Percentiles rank a stretch among this genome's conserved stretches.
These are phyloP conservation scores for Cyberlindnera meyerae DNA, from an alignment of 805 yeast species.

Conservation along the genomic window DNA sequence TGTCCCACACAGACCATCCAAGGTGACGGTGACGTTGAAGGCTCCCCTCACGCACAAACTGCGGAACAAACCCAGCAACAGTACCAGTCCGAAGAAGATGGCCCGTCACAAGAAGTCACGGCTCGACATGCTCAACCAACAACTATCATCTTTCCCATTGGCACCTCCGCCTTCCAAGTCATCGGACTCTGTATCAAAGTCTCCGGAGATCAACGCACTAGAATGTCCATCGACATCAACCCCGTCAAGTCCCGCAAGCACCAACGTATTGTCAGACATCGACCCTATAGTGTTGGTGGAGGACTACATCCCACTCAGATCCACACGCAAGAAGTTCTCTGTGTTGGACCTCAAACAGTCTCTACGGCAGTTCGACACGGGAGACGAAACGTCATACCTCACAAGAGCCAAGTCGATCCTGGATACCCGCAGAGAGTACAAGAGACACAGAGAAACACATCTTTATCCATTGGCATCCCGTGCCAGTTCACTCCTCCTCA, in stretches of 20 bases:
- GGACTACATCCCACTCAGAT: constrained; percentile 40
- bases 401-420: constrained; percentile 15
- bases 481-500: constrained; percentile 6
- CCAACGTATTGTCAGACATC: constrained; percentile 13
- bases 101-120: constrained; percentile 25
- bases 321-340: constrained; percentile 27
- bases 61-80: background rate
- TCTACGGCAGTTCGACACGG: constrained; percentile 11
- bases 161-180: constrained; percentile 26
- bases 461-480: background rate
- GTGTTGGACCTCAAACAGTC: constrained; percentile 31
- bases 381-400: constrained; percentile 4
- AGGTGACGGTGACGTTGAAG: background rate
- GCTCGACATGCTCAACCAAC: constrained; percentile 35
- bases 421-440: constrained; percentile 1
- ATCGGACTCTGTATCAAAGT: constrained; percentile 6
- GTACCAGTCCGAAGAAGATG: background rate
- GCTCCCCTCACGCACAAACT: background rate
- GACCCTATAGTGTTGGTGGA: constrained; percentile 45
- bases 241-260: constrained; percentile 1
- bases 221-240: constrained; percentile 2
- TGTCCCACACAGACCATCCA: background rate
- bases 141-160: constrained; percentile 34
- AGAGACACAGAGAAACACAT: background rate
- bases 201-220: constrained; percentile 19